phyloP scores from a whole-genome alignment of 78 protist species.

The Protostelium mycophagum region DNA sequence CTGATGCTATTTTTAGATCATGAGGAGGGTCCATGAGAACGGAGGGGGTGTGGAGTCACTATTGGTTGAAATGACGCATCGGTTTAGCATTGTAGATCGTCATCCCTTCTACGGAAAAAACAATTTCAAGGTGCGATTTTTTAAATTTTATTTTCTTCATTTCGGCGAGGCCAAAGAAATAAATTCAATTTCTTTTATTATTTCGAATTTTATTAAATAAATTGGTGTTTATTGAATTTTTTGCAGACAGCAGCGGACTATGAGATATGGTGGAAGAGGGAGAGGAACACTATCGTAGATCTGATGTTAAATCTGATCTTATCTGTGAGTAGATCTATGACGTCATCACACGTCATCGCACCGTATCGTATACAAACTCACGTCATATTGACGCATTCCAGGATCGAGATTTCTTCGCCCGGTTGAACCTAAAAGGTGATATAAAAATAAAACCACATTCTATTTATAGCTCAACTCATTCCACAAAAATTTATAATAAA shows the following conservation, averaged over 20 bases:
- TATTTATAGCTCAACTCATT: no score
- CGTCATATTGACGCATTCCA: not conserved
- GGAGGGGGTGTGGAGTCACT: not conserved
- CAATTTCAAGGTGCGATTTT: not conserved
- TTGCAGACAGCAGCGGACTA: not conserved
- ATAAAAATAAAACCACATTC: no score
- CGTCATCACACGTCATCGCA: not conserved
- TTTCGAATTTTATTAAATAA: no score
- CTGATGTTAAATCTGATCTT: not conserved
- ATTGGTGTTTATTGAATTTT: not conserved
- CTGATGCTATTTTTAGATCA: no score
- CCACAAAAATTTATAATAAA: no score
- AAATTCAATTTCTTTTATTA: no score
- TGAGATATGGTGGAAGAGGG: not conserved
- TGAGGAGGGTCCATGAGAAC: not conserved
- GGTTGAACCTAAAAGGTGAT: not conserved
- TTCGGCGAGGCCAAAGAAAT: no score
- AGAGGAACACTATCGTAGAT: not conserved
- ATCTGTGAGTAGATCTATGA: not conserved
- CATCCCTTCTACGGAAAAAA: not conserved
- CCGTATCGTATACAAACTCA: not conserved
- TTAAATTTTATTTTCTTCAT: no score
- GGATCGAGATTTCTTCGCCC: not conserved
- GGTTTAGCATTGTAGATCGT: not conserved
- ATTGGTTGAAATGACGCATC: not conserved